Conservation (phyloP, 208 protist genomes). For the Crithidia sp. region DNA sequence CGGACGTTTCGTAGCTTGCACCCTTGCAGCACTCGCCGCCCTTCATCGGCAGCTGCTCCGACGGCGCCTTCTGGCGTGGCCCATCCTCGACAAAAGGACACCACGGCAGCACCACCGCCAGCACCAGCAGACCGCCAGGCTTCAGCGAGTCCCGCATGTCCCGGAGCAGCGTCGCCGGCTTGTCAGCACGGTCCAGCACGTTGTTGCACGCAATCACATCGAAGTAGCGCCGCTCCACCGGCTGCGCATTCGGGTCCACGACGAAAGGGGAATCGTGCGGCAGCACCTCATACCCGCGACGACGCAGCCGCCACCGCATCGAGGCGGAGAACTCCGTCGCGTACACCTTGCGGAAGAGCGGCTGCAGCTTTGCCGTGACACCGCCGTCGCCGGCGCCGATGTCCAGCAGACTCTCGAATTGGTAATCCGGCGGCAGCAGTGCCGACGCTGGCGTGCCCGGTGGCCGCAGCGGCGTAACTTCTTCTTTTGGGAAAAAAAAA, state of each 20-base stretch:
- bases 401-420: conserved; percentile 31
- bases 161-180: conserved; percentile 58
- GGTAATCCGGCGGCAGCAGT: conserved; percentile 15
- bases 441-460: conserved; percentile 2
- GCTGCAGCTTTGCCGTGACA: conserved; percentile 64
- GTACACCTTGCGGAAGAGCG: conserved; percentile 58
- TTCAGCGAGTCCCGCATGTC: conserved; percentile 69
- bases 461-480: conserved; percentile 56
- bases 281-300: conserved; percentile 74
- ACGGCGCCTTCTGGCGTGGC: conserved; percentile 50
- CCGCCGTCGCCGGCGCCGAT: conserved; percentile 87
- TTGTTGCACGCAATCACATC: conserved; percentile 85
- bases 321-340: conserved; percentile 74
- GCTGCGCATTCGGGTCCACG: conserved; percentile 1
- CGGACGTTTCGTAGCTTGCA: conserved; percentile 71
- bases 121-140: conserved; percentile 60
- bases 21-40: conserved; percentile 81
- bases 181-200: conserved; percentile 85
- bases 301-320: conserved; percentile 84
- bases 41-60: conserved; percentile 75
- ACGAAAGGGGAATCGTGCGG: conserved; percentile 58
- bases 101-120: conserved; percentile 89
- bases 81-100: conserved; percentile 88
- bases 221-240: conserved; percentile 43
- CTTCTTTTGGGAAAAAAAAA: no score